Base-by-base conservation (phyloP, 1,284 basidiomycete genomes). In the Hortiboletus rubellus region DNA sequence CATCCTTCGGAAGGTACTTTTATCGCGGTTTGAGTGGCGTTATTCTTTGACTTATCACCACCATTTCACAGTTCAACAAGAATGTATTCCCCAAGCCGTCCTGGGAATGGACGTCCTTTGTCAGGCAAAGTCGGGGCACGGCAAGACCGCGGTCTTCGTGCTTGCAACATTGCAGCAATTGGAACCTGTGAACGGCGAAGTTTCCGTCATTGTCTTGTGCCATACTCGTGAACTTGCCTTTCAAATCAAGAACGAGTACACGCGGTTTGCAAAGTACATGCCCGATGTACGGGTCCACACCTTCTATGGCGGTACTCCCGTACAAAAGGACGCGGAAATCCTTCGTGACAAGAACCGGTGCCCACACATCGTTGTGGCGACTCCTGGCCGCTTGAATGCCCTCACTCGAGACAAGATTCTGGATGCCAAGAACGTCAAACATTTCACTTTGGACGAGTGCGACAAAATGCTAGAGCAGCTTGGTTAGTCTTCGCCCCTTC, bases 401-500 rank as follows among this genome's bases (percentile, higher is more conserved):
- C 88, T 98, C 66, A 86, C 89, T 52, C 83, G 94, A 66, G 96
- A 98, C 79, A 97, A 97, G 81, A 85, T 91, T 61, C 75, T 98
- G 77, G 94, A 96, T 74, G 91, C 90, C 64, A 89, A 89, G 76
- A 90, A 94, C 74, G 93, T 97, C 76, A 96, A 97, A 82, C 96
- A 98, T 82, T 99, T 99, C 78, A 96, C 98, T 60, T 83, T 99
- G 74, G 97, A 99, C 84, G 97, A 99, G 82, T 99, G 97, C 83
- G 97, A 99, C 86, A 99, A 99, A 87, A 98, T 99, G 94, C 89
- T 99, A 74, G 97, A 99, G 85, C 92, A 96, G 87, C 94, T 99
- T 81, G 96, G 95, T 98, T 90, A 96, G 95, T 97, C 82, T 69
- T 66, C 66, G 68, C 68, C 68, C 64, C 77, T 83, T 80, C 85